Evolutionary conservation across 768 basidiomycete species (phyloP).

Genomic region (Lenzites betulinus): DNA sequence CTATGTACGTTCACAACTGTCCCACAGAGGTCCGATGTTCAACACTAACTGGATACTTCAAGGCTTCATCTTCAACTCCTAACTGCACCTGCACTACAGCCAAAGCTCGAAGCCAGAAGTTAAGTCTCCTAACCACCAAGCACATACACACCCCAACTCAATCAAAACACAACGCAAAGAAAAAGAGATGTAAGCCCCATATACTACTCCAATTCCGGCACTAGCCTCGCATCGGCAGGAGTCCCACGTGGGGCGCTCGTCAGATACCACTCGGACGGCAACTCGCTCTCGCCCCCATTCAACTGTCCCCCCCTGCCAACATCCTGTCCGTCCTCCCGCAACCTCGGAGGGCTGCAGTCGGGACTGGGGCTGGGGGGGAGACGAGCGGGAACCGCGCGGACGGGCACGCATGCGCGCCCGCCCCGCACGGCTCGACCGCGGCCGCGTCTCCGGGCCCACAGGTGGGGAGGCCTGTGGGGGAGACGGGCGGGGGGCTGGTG

Average conservation of each 20-base stretch:
- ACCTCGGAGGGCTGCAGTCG: too few relatives aligned
- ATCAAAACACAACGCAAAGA: too few relatives aligned
- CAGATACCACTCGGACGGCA: constrained; percentile 41
- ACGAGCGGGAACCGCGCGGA: constrained; percentile 20
- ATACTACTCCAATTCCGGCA: constrained; percentile 84
- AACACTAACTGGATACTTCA: too few relatives aligned
- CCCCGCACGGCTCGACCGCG: constrained; percentile 25
- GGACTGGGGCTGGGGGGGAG: background rate
- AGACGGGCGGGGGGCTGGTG: constrained; percentile 16
- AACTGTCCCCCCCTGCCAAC: too few relatives aligned
- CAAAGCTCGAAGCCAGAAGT: too few relatives aligned
- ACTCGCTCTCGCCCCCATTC: constrained; percentile 49
- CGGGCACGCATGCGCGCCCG: constrained; percentile 15
- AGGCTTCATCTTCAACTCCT: too few relatives aligned
- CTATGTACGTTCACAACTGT: too few relatives aligned
- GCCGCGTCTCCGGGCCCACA: constrained; percentile 13
- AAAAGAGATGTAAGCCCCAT: constrained; percentile 63
- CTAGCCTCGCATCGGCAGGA: constrained; percentile 74
- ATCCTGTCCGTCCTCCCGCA: too few relatives aligned
- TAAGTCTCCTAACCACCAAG: too few relatives aligned
- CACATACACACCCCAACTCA: too few relatives aligned
- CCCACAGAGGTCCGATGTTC: too few relatives aligned
- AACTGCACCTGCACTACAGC: too few relatives aligned
- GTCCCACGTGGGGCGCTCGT: constrained; percentile 74
- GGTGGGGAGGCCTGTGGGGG: constrained; percentile 22